Conservation (phyloP, 2,329 filamentous ascomycete species). For the Alternaria tenuissima region DNA sequence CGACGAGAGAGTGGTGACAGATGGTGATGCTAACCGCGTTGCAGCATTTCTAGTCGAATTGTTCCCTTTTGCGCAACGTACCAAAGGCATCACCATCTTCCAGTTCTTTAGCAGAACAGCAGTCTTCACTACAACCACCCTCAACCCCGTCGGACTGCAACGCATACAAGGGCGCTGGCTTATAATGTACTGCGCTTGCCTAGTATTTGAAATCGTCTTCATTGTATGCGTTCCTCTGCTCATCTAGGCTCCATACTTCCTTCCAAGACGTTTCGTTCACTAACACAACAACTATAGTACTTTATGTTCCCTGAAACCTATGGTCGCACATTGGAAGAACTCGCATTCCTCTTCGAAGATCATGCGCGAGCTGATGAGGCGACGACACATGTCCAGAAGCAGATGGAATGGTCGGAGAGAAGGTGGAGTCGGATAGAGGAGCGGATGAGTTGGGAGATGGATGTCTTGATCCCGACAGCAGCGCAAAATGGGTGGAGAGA, state of each 20-base stretch:
- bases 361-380: slow-evolving; percentile 39
- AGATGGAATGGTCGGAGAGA: slow-evolving; percentile 33
- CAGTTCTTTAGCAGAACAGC: slow-evolving; percentile 69
- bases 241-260: background rate
- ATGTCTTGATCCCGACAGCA: slow-evolving; percentile 12
- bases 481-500: background rate
- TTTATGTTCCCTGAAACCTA: slow-evolving; percentile 75
- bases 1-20: background rate
- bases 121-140: slow-evolving; percentile 67
- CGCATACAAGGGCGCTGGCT: slow-evolving; percentile 70
- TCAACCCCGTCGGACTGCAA: slow-evolving; percentile 69
- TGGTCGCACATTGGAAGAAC: slow-evolving; percentile 73
- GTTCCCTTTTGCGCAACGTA: slow-evolving; percentile 58
- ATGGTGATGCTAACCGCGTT: slow-evolving; percentile 3
- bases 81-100: slow-evolving; percentile 62
- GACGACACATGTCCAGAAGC: slow-evolving; percentile 40
- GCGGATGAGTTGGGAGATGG: slow-evolving; percentile 25
- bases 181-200: slow-evolving; percentile 69
- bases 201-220: slow-evolving; percentile 66
- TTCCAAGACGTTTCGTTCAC: background rate
- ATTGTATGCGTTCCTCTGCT: slow-evolving; percentile 48
- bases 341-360: slow-evolving; percentile 57
- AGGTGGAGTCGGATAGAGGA: slow-evolving; percentile 13
- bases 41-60: slow-evolving; percentile 61
- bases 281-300: slow-evolving; percentile 47